Base-by-base conservation (phyloP, 164 flowering plant species). In the Berberis thunbergii region DNA sequence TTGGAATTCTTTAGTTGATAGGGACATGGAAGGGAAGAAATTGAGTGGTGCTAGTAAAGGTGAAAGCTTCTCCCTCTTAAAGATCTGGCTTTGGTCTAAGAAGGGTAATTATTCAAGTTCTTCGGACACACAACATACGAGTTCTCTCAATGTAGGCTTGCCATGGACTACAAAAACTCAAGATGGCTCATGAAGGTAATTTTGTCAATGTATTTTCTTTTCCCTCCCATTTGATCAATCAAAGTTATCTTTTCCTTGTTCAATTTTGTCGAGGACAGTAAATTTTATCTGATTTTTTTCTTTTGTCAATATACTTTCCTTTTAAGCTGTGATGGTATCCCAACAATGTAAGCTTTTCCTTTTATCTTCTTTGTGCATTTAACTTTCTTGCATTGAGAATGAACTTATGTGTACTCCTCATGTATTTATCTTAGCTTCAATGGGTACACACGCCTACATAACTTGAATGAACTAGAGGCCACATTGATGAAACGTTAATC, bases 21-120 rank as follows among this genome's bases (percentile, higher is more conserved):
- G 72, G 52, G 84, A 82, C 54, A 13, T 58, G 53, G 88, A 81
- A 6, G 88, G 77, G 9, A 81, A 81, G 80, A 85, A 72, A 69
- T 75, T 86, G 56, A 76, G 75, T 63, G 67, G 67, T 26, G 75
- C 83, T 45, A 76, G 64, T 40, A 83, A 73, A 80, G 83, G 86
- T 62, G 97, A 91, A 54, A 91, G 97, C 73, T 86, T 85, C 60
- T 91, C 97, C 54, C 82, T 91, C 43, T 91, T 96, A 57, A 91
- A 91, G 83, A 81, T 85, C 60, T 91, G 97, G 97, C 83, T 82
- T 10, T 91, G 97, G 97, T 77, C 97, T 9, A 87, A 80, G 77
- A 88, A 76, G 71, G 79, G 75, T 49, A 81, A 70, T 42, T 69
- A 68, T 9, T 67, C 73, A 46, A 68, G 65, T 72, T 78, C 77